These are phyloP conservation scores for Pilatotrama ljubarskyi DNA, from an alignment of 768 basidiomycete species.

Conservation along the genomic window DNA sequence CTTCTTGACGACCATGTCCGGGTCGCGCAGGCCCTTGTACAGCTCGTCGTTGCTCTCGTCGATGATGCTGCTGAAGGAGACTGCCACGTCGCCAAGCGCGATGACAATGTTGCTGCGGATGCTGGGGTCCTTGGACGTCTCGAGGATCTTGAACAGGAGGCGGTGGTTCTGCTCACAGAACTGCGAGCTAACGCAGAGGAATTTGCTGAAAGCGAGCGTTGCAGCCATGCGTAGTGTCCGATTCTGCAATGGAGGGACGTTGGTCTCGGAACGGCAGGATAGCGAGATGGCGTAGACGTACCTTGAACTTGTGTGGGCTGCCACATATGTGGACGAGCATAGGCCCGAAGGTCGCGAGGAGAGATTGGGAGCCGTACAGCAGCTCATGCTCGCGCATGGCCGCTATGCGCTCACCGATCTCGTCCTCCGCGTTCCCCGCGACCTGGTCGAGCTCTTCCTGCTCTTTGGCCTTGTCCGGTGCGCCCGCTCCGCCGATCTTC, in stretches of 20 bases:
- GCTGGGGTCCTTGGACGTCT: slow-evolving; percentile 85
- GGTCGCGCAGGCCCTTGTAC: slow-evolving; percentile 91
- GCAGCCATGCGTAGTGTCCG: slow-evolving; percentile 83
- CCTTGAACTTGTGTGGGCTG: slow-evolving; percentile 90
- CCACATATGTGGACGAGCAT: slow-evolving; percentile 90
- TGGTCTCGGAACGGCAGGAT: neutral
- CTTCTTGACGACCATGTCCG: slow-evolving; percentile 91
- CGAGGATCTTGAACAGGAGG: slow-evolving; percentile 90
- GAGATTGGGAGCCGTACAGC: slow-evolving; percentile 77
- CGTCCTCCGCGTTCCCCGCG: slow-evolving; percentile 96
- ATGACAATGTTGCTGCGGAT: slow-evolving; percentile 97
- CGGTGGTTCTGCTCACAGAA: slow-evolving; percentile 92
- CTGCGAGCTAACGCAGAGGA: slow-evolving; percentile 91
- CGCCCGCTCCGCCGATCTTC: slow-evolving; percentile 51
- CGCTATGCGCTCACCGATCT: slow-evolving; percentile 91
- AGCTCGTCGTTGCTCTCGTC: slow-evolving; percentile 97
- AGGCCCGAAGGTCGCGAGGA: slow-evolving; percentile 85
- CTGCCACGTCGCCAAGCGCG: slow-evolving; percentile 94
- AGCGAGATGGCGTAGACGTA: slow-evolving; percentile 28
- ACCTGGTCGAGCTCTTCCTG: slow-evolving; percentile 95
- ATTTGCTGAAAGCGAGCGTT: slow-evolving; percentile 88
- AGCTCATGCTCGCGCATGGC: slow-evolving; percentile 84
- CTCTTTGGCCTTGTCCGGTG: slow-evolving; percentile 43
- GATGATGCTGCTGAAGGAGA: slow-evolving; percentile 96
- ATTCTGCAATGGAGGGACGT: slow-evolving; percentile 56